Conservation (phyloP, 2,329 filamentous ascomycete genomes). For the Anthostomella pinea region DNA sequence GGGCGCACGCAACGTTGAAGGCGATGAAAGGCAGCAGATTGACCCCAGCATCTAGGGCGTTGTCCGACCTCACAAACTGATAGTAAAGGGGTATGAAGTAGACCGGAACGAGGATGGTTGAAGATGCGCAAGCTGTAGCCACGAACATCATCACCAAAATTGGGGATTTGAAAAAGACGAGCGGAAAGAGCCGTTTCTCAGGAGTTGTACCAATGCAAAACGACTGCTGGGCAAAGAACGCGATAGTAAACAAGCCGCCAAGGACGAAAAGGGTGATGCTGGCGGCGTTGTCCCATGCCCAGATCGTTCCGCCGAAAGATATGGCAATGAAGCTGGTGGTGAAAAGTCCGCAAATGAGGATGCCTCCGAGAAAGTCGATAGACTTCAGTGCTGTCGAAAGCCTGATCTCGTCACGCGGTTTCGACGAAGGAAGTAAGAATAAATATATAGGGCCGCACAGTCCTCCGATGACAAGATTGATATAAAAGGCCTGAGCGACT, state of each 20-base stretch:
- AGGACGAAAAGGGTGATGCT: constrained; percentile 45
- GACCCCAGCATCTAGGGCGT: constrained; percentile 38
- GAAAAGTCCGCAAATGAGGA: constrained; percentile 38
- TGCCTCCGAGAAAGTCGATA: constrained; percentile 42
- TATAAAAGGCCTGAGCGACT: no score
- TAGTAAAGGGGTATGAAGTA: constrained; percentile 55
- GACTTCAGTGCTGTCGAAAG: constrained; percentile 27
- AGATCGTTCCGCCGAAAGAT: constrained; percentile 45
- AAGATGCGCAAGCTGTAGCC: constrained; percentile 25
- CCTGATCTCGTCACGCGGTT: constrained; percentile 32
- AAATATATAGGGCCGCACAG: constrained; percentile 32
- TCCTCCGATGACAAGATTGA: constrained; percentile 19
- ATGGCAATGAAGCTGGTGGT: constrained; percentile 43
- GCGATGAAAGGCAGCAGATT: constrained; percentile 41
- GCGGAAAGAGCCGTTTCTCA: constrained; percentile 38
- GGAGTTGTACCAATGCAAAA: constrained; percentile 37
- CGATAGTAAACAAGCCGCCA: constrained; percentile 37
- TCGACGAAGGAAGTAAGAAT: constrained; percentile 25
- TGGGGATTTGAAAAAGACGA: constrained; percentile 22
- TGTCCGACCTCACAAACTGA: constrained; percentile 43
- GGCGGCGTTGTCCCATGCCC: constrained; percentile 42
- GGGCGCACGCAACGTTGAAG: constrained; percentile 32
- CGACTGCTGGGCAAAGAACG: constrained; percentile 40
- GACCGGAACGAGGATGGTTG: constrained; percentile 29
- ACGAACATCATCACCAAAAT: constrained; percentile 46